Base-by-base conservation (phyloP, 495 filamentous ascomycete species). In the Halenospora varia region DNA sequence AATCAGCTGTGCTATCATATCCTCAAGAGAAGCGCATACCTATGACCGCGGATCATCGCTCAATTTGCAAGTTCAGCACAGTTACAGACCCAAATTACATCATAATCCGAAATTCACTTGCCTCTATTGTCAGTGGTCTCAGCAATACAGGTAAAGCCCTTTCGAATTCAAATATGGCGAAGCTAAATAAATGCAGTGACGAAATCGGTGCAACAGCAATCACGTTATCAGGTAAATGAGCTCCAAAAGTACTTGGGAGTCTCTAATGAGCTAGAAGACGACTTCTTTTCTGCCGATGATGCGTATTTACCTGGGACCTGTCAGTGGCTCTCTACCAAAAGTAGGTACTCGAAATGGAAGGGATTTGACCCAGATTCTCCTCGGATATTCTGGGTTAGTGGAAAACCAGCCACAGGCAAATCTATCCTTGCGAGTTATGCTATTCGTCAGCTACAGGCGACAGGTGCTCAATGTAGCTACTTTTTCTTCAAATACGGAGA, bases 1-100 rank as follows among this genome's bases (percentile, higher is more conserved):
- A 78, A 1, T 77, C 76, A 0, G 71, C 78, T 0, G 59, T 71
- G 1, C 64, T 79, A 9, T 76, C 75, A 15, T 80, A 77, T 54
- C 66, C 65, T 1, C 68, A 65, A 2, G 77, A 80, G 59, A 66
- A 68, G 1, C 68, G 67, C 0, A 67, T 60, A 18, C 57, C 70
- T 1, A 50, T 82, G 3, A 56, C 76, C 55, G 77, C 77, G 0
- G 71, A 80, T 53, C 77, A 82, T 53, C 74, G 74, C 40, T 62
- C 60, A 2, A 68, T 82, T 25, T 80, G 75, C 68, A 82, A 80
- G 57, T 82, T 68, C 48, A 47, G 59, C 8, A 66, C 62, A 26
- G 68, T 56, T 2, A 40, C 50, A 0, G 77, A 82, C 53, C 61
- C 74, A 1, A 70, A 72, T 51, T 80, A 79, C 56, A 54, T 63